These are phyloP conservation scores for Astragalus glycyphyllos DNA, from an alignment of 306 rosid species.

Conservation along the genomic window DNA sequence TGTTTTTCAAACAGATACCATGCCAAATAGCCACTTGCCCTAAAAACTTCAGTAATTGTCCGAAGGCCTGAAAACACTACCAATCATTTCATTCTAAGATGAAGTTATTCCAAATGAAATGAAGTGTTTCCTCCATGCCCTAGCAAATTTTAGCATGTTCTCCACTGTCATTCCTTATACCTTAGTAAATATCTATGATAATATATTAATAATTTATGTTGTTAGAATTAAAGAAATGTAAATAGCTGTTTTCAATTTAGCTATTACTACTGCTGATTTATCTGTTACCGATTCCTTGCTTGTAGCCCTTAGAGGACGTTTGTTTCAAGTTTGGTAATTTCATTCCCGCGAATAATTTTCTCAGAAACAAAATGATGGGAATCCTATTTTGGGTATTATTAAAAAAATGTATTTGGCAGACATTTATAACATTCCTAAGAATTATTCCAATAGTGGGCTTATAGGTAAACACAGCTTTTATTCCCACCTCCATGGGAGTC, in stretches of 20 bases:
- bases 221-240: not conserved
- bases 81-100: not conserved
- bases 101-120: slow-evolving; percentile 20
- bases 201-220: not conserved
- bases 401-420: too few species aligned
- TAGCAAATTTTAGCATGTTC: slow-evolving; percentile 17
- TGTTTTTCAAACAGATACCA: not conserved
- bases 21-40: not conserved
- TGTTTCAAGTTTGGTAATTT: too few species aligned
- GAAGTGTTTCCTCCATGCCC: not conserved
- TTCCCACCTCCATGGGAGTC: too few species aligned
- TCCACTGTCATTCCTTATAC: slow-evolving; percentile 9
- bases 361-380: too few species aligned
- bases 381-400: too few species aligned
- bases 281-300: not conserved
- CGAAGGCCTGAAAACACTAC: slow-evolving; percentile 2
- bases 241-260: not conserved
- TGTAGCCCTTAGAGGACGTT: not conserved
- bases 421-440: too few species aligned
- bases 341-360: too few species aligned
- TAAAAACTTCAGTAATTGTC: slow-evolving; percentile 10
- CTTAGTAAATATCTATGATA: slow-evolving; percentile 9
- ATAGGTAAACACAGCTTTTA: too few species aligned
- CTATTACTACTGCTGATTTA: not conserved
- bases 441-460: too few species aligned